Conservation (phyloP, 2,329 filamentous ascomycete species). For the Alternaria arbusti region DNA sequence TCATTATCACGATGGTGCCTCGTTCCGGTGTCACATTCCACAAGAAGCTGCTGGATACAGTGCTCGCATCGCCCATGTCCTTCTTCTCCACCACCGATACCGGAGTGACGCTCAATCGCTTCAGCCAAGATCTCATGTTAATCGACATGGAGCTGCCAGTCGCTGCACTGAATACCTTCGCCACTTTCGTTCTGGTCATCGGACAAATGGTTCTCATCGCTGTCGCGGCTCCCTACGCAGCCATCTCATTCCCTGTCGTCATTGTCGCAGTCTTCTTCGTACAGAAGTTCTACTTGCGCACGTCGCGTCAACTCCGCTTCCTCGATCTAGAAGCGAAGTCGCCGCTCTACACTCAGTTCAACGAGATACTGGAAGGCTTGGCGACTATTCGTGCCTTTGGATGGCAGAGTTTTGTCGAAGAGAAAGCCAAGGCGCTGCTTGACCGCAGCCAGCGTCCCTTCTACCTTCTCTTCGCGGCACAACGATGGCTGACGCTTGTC, state of each 20-base stretch:
- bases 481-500: conserved; percentile 53
- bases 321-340: conserved; percentile 61
- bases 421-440: conserved; percentile 48
- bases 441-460: conserved; percentile 53
- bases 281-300: conserved; percentile 56
- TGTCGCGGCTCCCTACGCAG: conserved; percentile 49
- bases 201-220: conserved; percentile 49
- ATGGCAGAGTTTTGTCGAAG: conserved; percentile 52
- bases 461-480: conserved; percentile 55
- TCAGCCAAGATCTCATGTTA: conserved; percentile 57
- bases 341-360: conserved; percentile 60
- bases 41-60: conserved; percentile 55
- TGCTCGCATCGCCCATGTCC: conserved; percentile 53
- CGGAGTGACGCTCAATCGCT: conserved; percentile 56
- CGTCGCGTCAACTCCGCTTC: conserved; percentile 57
- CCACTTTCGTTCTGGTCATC: conserved; percentile 43
- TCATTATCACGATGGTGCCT: conserved; percentile 62
- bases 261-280: conserved; percentile 49
- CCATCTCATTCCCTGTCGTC: conserved; percentile 50
- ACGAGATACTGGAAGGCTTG: conserved; percentile 58
- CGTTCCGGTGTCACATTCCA: conserved; percentile 60
- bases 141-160: conserved; percentile 54
- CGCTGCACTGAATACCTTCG: conserved; percentile 42
- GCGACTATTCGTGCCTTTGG: conserved; percentile 60
- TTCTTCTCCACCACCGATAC: conserved; percentile 55